Conservation (phyloP, 2,329 filamentous ascomycete species). For the Fusarium nanum region DNA sequence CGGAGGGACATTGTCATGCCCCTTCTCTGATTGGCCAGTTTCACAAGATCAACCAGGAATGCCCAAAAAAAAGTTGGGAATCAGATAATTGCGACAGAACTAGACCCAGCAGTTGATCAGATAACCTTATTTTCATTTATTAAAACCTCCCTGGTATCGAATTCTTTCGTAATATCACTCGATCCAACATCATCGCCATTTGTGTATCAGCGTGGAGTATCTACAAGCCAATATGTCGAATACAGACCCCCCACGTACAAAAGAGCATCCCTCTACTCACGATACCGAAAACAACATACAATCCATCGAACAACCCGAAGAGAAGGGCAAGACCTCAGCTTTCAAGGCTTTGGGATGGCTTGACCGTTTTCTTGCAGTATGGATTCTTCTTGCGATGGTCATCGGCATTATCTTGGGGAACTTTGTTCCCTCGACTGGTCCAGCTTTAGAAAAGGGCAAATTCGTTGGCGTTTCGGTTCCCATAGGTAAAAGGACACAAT, state of each 20-base stretch:
- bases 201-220: too few relatives aligned
- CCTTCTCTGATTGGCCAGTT: conserved; percentile 34
- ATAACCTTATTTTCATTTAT: neutral
- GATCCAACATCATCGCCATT: too few relatives aligned
- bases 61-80: neutral
- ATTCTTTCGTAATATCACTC: too few relatives aligned
- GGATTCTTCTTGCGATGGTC: conserved; percentile 84
- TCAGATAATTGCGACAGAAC: neutral
- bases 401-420: conserved; percentile 81
- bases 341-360: conserved; percentile 69
- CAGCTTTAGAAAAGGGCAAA: conserved; percentile 73
- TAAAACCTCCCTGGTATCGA: too few relatives aligned
- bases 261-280: conserved; percentile 1
- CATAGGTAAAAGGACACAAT: conserved; percentile 62
- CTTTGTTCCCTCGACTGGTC: conserved; percentile 72
- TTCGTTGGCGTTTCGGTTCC: conserved; percentile 78
- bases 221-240: too few relatives aligned
- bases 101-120: neutral
- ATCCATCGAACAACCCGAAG: neutral
- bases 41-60: neutral
- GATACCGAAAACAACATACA: conserved; percentile 24
- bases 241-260: neutral
- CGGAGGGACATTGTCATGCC: conserved; percentile 41
- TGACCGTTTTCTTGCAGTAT: conserved; percentile 73
- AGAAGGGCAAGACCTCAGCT: conserved; percentile 48